Evolutionary conservation across 768 basidiomycete species (phyloP).

Genomic region (Rhodosporidiobolus odoratus): DNA sequence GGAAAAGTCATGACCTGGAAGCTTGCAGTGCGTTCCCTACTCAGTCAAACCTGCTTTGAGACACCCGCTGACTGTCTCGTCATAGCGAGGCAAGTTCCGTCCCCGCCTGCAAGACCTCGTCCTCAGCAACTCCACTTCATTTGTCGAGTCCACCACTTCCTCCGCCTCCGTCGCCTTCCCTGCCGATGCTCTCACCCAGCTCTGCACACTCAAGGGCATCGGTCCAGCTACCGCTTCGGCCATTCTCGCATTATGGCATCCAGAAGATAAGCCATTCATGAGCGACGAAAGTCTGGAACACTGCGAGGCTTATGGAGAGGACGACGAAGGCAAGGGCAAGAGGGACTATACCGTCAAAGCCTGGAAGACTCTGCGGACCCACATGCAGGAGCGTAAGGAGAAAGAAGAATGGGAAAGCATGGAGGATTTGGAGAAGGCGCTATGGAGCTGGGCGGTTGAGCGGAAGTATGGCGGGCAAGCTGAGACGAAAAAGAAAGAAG

Average conservation of each 20-base stretch:
- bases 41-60: not conserved
- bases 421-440: constrained; percentile 29
- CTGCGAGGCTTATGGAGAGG: not conserved
- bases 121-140: constrained; percentile 5
- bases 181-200: constrained; percentile 1
- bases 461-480: not conserved
- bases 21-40: constrained; percentile 19
- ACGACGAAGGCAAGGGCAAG: constrained; percentile 4
- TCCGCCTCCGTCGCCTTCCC: not conserved
- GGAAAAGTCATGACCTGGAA: constrained; percentile 36
- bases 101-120: constrained; percentile 16
- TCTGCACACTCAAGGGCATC: constrained; percentile 30
- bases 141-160: constrained; percentile 14
- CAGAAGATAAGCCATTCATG: constrained; percentile 20
- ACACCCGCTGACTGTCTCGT: too few species aligned
- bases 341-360: constrained; percentile 30
- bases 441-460: constrained; percentile 23
- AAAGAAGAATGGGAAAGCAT: constrained; percentile 16
- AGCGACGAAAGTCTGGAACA: constrained; percentile 21
- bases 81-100: constrained; percentile 37
- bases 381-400: constrained; percentile 18
- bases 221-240: constrained; percentile 40
- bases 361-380: constrained; percentile 7
- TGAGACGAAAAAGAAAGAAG: not conserved
- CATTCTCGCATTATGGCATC: constrained; percentile 18